A percentile compares a stretch with the other conserved stretches of the same genome.
phyloP scores from a whole-genome alignment of 2,329 filamentous ascomycete genomes.

The Claviceps africana region DNA sequence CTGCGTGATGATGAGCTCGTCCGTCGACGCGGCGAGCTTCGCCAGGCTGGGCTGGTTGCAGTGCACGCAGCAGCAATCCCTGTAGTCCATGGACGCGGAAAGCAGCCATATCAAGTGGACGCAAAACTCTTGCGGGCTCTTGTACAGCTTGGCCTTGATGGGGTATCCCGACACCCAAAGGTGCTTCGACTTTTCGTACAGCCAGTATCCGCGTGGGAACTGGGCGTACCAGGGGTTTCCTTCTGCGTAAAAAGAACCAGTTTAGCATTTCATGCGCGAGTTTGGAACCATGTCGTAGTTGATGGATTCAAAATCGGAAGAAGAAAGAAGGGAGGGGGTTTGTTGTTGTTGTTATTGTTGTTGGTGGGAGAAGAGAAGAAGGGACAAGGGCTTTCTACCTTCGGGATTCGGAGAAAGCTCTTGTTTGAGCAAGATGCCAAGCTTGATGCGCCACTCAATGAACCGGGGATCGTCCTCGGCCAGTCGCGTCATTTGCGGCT shows the following conservation, averaged over 20 bases:
- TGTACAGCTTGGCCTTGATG: conserved; percentile 33
- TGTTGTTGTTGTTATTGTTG: too few relatives aligned
- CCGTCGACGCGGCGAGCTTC: conserved; percentile 12
- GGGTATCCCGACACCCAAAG: conserved; percentile 37
- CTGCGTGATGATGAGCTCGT: conserved; percentile 11
- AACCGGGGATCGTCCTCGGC: conserved; percentile 29
- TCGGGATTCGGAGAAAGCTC: conserved; percentile 27
- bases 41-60: conserved; percentile 24
- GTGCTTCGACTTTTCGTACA: conserved; percentile 34
- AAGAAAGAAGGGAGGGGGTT: not conserved
- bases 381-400: conserved; percentile 17
- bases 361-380: too few relatives aligned
- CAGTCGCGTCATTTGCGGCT: conserved; percentile 30
- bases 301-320: not conserved
- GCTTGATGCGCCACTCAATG: conserved; percentile 30
- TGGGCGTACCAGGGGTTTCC: conserved; percentile 30
- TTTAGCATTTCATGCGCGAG: conserved; percentile 1
- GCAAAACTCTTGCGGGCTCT: conserved; percentile 39
- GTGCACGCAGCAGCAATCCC: conserved; percentile 36
- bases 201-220: conserved; percentile 32
- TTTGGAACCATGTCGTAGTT: not conserved
- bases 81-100: conserved; percentile 31
- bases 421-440: conserved; percentile 31
- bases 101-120: conserved; percentile 38
- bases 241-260: conserved; percentile 14